Conservation (phyloP, 768 basidiomycete genomes). For the Vishniacozyma victoriae region DNA sequence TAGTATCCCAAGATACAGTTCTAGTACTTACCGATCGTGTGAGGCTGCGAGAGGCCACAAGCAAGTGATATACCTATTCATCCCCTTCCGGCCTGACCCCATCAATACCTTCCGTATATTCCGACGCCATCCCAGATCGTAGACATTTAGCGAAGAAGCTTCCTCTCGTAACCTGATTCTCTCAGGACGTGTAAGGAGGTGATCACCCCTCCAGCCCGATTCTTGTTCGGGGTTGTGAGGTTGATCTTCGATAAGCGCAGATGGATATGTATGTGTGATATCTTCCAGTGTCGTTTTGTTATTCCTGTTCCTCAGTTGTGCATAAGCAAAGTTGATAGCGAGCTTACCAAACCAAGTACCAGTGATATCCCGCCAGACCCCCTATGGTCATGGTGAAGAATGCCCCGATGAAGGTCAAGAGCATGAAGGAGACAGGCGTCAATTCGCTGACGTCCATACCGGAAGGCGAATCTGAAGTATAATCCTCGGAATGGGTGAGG, state of each 20-base stretch:
- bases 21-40: too few relatives aligned
- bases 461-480: background rate
- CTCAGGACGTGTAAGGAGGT: slow-evolving; percentile 33
- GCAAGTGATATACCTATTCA: too few relatives aligned
- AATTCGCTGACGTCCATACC: slow-evolving; percentile 18
- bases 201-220: slow-evolving; percentile 32
- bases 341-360: slow-evolving; percentile 32
- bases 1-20: too few relatives aligned
- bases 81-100: too few relatives aligned
- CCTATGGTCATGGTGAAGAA: slow-evolving; percentile 38
- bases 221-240: background rate
- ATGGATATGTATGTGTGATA: slow-evolving; percentile 35
- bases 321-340: background rate
- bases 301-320: slow-evolving; percentile 14
- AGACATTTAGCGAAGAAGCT: slow-evolving; percentile 37
- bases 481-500: slow-evolving; percentile 20
- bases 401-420: slow-evolving; percentile 24
- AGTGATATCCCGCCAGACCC: slow-evolving; percentile 31
- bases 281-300: slow-evolving; percentile 39
- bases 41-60: too few relatives aligned
- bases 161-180: slow-evolving; percentile 20
- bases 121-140: slow-evolving; percentile 39
- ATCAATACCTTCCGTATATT: slow-evolving; percentile 22
- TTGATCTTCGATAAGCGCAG: slow-evolving; percentile 18
- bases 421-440: slow-evolving; percentile 27